These are phyloP conservation scores for Globisporangium radiosum DNA, from an alignment of 352 stramenopile genomes.

Conservation along the genomic window DNA sequence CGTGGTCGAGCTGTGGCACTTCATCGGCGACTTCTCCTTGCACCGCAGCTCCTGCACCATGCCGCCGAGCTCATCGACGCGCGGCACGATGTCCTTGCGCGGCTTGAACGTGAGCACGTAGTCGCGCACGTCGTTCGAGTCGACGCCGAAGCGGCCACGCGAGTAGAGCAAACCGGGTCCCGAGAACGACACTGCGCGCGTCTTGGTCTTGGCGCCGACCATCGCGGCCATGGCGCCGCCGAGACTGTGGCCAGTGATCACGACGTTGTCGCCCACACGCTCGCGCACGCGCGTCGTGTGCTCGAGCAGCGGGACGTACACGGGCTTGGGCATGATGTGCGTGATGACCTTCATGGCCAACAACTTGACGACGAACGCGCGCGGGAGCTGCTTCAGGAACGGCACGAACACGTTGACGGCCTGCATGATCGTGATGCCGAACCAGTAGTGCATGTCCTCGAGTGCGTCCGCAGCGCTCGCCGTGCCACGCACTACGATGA, in stretches of 20 bases:
- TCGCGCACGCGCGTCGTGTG: slow-evolving; percentile 37
- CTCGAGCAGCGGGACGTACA: slow-evolving; percentile 51
- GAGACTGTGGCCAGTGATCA: slow-evolving; percentile 74
- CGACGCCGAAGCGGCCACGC: slow-evolving; percentile 59
- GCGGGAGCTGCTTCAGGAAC: slow-evolving; percentile 78
- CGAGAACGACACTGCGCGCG: slow-evolving; percentile 70
- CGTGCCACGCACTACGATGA: slow-evolving; percentile 71
- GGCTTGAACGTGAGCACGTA: slow-evolving; percentile 82
- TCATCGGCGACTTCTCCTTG: slow-evolving; percentile 56
- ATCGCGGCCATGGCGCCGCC: slow-evolving; percentile 70
- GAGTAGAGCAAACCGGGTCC: slow-evolving; percentile 69
- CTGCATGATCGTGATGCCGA: slow-evolving; percentile 84
- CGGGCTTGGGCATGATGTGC: slow-evolving; percentile 54
- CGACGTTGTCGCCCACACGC: slow-evolving; percentile 44
- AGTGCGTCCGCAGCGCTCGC: slow-evolving; percentile 71
- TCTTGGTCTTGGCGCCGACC: slow-evolving; percentile 66
- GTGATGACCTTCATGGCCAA: slow-evolving; percentile 64
- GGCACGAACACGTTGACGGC: slow-evolving; percentile 71
- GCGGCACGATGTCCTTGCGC: slow-evolving; percentile 68
- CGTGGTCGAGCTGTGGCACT: slow-evolving; percentile 63
- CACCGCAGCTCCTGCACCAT: slow-evolving; percentile 78
- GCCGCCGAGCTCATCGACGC: slow-evolving; percentile 66
- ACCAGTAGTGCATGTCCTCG: slow-evolving; percentile 84
- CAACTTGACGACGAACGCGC: slow-evolving; percentile 60
- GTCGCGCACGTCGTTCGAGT: slow-evolving; percentile 53